Evolutionary conservation across 2,329 filamentous ascomycete genomes (phyloP).

Genomic region (Cladosporium sp.): DNA sequence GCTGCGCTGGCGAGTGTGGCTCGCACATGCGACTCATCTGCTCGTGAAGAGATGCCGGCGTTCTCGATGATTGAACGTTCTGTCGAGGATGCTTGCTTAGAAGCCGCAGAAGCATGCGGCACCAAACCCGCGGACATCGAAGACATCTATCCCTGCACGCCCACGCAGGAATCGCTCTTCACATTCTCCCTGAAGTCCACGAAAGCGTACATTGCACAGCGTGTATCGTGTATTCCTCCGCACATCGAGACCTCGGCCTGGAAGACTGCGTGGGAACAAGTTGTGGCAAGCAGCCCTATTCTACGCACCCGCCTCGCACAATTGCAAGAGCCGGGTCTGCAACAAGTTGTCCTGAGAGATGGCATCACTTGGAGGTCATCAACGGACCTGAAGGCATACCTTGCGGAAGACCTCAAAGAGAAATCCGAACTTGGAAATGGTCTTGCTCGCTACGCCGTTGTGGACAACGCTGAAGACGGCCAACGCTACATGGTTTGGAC

Average conservation of each 20-base stretch:
- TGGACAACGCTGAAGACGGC: conserved; percentile 7
- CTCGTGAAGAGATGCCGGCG: background rate
- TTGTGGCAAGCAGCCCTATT: conserved; percentile 36
- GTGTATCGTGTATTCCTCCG: conserved; percentile 6
- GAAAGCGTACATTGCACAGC: conserved; percentile 13
- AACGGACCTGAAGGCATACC: background rate
- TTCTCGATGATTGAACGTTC: conserved; percentile 13
- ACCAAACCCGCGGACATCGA: conserved; percentile 30
- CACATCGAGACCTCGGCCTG: conserved; percentile 36
- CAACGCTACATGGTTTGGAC: conserved; percentile 34
- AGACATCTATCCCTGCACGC: conserved; percentile 46
- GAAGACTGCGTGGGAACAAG: conserved; percentile 40
- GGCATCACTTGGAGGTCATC: conserved; percentile 6
- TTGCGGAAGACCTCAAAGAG: conserved; percentile 4
- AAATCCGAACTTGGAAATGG: conserved; percentile 10
- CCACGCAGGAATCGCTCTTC: conserved; percentile 45
- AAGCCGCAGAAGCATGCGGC: conserved; percentile 8
- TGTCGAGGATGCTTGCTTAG: conserved; percentile 1
- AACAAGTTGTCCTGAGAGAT: conserved; percentile 36
- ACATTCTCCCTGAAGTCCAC: conserved; percentile 26
- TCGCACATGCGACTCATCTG: conserved; percentile 11
- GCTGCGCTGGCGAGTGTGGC: conserved; percentile 14
- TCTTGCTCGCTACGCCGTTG: conserved; percentile 14
- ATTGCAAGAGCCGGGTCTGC: conserved; percentile 39
- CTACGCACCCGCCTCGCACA: conserved; percentile 45